Base-by-base conservation (phyloP, 208 protist genomes). In the Leishmania arabica region DNA sequence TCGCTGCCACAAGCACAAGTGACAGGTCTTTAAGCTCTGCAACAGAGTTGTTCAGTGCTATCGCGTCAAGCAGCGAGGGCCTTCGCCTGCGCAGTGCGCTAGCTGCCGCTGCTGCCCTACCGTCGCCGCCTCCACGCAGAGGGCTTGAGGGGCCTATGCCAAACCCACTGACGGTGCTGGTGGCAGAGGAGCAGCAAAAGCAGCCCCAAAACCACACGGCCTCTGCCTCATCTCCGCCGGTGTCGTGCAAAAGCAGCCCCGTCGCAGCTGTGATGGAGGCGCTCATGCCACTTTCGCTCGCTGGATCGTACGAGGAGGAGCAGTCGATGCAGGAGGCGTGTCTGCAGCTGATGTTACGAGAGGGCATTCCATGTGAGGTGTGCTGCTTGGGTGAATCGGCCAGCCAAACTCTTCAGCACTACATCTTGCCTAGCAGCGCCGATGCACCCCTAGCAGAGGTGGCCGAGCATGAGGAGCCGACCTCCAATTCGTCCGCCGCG, bases 291-390 rank as follows among this genome's bases (percentile, higher is more conserved):
- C 40, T 89, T n/a, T 88, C 86, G 2, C 87, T 97, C 27, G 77
- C 91, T 54, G 90, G 88, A 78, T 81, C 62, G 68, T 95, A 95
- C 83, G 83, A 74, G 3, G 90, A 95, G 77, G 94, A 95, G 86
- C 82, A 86, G 72, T 76, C 78, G 42, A 75, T 97, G 75, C 92
- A 97, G 82, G 83, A 85, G 58, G 84, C 86, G 45, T 85, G 77
- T 45, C 85, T 97, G 74, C 79, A 81, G 64, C 82, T 91, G 64
- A 84, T 97, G 37, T 72, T 93, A 76, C 81, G 90, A 37, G 93
- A 97, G 47, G 93, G 93, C 54, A 88, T 97, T 75, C 82, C 83
- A 13, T 95, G 91, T 74, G 91, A 95, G 79, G 86, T 89, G 64
- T 88, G 84, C 75, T 94, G 85, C 84, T 58, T 94, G 62, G 78